Base-by-base conservation (phyloP, 2,329 filamentous ascomycete species). In the Alternaria novae-zelandiae region DNA sequence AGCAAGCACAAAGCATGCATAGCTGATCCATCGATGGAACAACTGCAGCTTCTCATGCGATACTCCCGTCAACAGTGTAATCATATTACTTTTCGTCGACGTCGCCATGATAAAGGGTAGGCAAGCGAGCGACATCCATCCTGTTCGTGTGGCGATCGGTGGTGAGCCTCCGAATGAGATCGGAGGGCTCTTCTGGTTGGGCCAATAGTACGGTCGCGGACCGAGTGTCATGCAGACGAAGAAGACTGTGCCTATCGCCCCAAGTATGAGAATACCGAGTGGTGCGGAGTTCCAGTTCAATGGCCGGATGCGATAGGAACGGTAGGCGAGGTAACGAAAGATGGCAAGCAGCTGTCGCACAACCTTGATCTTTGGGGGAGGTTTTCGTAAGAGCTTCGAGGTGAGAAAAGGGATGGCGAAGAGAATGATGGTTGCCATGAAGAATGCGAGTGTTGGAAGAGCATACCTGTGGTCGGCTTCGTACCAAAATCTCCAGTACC, bases 41-140 rank as follows among this genome's bases (percentile, higher is more conserved):
- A 77, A 66, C 59, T 87, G 85, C 2, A 89, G 81, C 59, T 84
- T 85, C 69, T 89, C 87, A 61, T 88, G 86, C 0, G 86, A 83
- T 11, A 88, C 79, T 1, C 86, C 86, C 0, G 86, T 88, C 9
- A 87, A 57, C 0, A 79, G 75, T 0, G 86, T 84, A 56, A 89
- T 84, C 66, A 85, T 79, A 65, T 88, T 89, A 2, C 85, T 83
- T 72, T 89, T 89, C n/a, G 81, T 80, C 7, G 83, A 81, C 5
- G 86, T 78, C 3, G 82, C 79, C 30, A 81, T 83, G 17, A 5
- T 5, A 13, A 30, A 21, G 9, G 74, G 74, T 62, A 76, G 70
- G 23, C 72, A 72, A 4, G 63, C 75, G n/a, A 77, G 54, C 12
- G 74, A 67, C 67, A 77, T 63, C 72, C 74, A 77, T 7, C 74